phyloP scores from a whole-genome alignment of 768 basidiomycete species.

The Boletus insuetus region DNA sequence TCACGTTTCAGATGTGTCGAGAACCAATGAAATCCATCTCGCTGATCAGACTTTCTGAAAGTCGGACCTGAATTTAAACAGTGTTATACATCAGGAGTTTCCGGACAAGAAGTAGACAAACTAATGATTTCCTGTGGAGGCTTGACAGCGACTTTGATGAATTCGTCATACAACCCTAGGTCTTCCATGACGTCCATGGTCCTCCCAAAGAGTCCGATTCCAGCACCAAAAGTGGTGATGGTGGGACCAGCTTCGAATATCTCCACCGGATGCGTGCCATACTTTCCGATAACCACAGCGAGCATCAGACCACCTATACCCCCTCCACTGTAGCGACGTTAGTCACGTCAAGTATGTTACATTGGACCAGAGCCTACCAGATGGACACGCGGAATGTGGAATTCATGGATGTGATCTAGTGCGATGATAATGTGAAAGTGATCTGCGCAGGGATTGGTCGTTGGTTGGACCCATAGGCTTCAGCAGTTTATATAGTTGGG shows the following conservation, averaged over 20 bases:
- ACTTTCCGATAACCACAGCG: conserved; percentile 29
- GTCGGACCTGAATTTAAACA: conserved; percentile 21
- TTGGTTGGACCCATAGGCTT: no score
- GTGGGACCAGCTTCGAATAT: conserved; percentile 41
- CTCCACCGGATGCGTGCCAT: conserved; percentile 31
- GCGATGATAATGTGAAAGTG: no score
- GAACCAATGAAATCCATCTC: conserved; percentile 30
- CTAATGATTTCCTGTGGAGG: conserved; percentile 21
- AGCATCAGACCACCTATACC: conserved; percentile 38
- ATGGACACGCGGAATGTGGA: conserved; percentile 9
- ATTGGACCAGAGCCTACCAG: conserved; percentile 6
- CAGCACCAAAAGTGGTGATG: conserved; percentile 44
- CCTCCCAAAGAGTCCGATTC: conserved; percentile 47
- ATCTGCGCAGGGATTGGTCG: no score
- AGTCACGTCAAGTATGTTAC: not conserved
- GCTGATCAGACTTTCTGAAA: conserved; percentile 35
- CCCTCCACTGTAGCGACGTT: conserved; percentile 30
- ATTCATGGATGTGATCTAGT: not conserved
- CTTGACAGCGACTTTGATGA: conserved; percentile 14
- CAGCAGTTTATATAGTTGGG: no score
- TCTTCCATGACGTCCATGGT: conserved; percentile 39
- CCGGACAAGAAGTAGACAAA: no score
- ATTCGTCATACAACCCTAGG: conserved; percentile 39
- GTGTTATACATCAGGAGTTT: no score
- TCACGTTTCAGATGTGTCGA: conserved; percentile 24